Evolutionary conservation across 495 filamentous ascomycete species (phyloP), one percentile per base, ranked within the genome.

Genomic region (Durotheca rogersii): DNA sequence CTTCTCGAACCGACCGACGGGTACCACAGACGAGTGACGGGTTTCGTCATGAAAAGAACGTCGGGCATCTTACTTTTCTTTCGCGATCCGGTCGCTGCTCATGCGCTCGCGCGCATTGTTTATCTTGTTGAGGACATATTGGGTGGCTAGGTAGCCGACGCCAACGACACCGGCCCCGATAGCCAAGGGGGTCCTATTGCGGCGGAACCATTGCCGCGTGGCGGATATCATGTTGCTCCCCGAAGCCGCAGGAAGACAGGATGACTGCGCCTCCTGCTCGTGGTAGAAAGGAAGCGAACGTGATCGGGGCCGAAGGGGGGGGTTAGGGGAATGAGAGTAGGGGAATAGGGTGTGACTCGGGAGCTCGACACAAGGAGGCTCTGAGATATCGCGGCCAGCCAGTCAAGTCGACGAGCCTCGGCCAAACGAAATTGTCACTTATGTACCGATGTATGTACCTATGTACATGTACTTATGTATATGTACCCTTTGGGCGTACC

Each of bases 51-150:
- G 47, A 43, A 15, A 25, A 40, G 12, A 27, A 7, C 9, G 23
- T 27, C 4, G 4, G 4, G 12, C 21, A 1, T 71, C 83, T 62
- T 72, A 96, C 93, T 97, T 97, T 70, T 97, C 93, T 57, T 87
- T 87, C 34, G 94, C 89, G 65, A 96, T 93, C 46, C 90, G 83
- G 58, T 97, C 94, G 69, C 86, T 88, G 66, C 83, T 93, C 88
- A 95, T 91, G 62, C 91, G 90, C 74, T 96, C 89, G 53, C 89
- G 81, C 45, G 92, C 88, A 67, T 98, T 90, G 23, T 85, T 85
- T 51, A 97, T 81, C 79, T 95, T 97, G 47, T 75, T 81, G 58
- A 95, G 54, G 41, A 95, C 82, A 85, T 96, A 98, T 71, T 94
- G 87, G 15, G 86, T 89, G 19, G 88, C 92, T 48, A 97, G 71